Evolutionary conservation across 352 stramenopile species (phyloP).

Genomic region (Pythium dissimile): DNA sequence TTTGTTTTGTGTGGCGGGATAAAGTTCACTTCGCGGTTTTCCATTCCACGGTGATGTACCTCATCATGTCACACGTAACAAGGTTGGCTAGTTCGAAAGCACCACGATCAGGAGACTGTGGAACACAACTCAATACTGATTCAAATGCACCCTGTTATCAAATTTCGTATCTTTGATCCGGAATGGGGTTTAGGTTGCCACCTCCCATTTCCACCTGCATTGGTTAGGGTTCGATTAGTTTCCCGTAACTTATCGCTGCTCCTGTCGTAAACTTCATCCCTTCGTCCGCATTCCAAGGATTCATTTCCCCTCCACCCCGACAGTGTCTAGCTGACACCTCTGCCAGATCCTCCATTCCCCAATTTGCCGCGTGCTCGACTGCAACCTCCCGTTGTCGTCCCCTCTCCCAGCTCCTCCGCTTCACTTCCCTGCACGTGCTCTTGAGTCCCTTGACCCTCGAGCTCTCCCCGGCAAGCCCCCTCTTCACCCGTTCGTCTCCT

Average conservation of each 20-base stretch:
- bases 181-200: slow-evolving; percentile 6
- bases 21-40: no score
- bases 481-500: not conserved
- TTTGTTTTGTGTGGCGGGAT: no score
- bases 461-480: not conserved
- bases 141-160: no score
- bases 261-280: not conserved
- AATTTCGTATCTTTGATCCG: not conserved
- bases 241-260: slow-evolving; percentile 10
- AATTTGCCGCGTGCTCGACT: slow-evolving; percentile 1
- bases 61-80: no score
- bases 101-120: no score
- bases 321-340: no score
- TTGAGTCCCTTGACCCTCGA: no score
- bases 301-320: not conserved
- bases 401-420: not conserved
- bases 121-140: no score
- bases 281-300: not conserved
- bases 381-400: not conserved
- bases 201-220: slow-evolving; percentile 1
- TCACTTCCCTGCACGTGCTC: not conserved
- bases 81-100: no score
- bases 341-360: not conserved
- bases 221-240: slow-evolving; percentile 1
- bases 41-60: no score